Base-by-base conservation (phyloP, 1,284 basidiomycete genomes). In the Ceratobasidium papillatum region DNA sequence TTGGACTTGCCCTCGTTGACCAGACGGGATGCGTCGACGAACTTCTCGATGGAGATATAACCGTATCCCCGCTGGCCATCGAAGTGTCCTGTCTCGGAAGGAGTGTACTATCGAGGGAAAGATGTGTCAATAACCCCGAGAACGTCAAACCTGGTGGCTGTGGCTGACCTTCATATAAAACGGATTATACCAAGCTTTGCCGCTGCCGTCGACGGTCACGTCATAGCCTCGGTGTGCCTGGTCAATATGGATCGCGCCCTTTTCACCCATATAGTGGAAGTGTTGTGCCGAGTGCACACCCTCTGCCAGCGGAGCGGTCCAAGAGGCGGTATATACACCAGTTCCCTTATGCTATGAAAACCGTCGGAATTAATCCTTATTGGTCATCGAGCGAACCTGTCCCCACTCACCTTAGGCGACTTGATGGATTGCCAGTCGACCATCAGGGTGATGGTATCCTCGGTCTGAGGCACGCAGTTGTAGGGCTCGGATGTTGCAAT, bases 211-310 rank as follows among this genome's bases (percentile, higher is more conserved):
- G 63, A 90, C 85, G 52, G 91, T 93, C 78, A 95, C 88, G 80
- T 93, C 93, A 85, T 97, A 97, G 5, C 95, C 95, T 79, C 95
- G 90, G 81, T 95, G 93, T 32, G 95, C 94, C 83, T 97, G 95
- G 86, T 97, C 94, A 78, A 97, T 92, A 65, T 87, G 89, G 80
- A 96, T 93, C 79, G 97, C 95, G 38, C 95, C 95, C 90, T 94
- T 95, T 83, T 93, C 91, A 49, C 88, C 94, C 93, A 96, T 94
- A 83, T 96, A 96, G 83, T 96, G 95, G 92, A 94, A 97, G 80
- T 94, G 89, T 81, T 98, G 95, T 72, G 93, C 92, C 11, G 92
- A 91, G 82, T 97, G 95, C 0, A 86, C 84, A 56, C 85, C 85
- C 9, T 84, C 74, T 36, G 63, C 74, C 63, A 93, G 83, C 25